These are phyloP conservation scores for Lachancea thermotolerans DNA, from an alignment of 805 yeast genomes.

Conservation along the genomic window DNA sequence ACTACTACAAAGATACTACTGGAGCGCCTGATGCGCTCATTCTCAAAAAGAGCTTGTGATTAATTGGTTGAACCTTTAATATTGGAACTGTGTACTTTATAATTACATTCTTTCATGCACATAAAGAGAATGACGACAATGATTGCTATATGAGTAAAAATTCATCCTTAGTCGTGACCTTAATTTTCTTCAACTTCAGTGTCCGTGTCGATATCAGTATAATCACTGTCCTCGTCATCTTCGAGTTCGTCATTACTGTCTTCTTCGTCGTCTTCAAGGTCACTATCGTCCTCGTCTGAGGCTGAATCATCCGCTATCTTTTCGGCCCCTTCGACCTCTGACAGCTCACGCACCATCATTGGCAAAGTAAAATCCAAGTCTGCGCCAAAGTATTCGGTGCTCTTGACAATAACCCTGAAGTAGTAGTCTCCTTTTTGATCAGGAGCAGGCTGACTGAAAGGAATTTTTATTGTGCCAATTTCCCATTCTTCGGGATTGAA, in stretches of 20 bases:
- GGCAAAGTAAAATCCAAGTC: constrained; percentile 68
- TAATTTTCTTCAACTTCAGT: constrained; percentile 25
- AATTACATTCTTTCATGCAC: constrained; percentile 5
- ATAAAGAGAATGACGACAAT: constrained; percentile 1
- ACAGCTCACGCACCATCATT: constrained; percentile 60
- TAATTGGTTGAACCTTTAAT: not conserved
- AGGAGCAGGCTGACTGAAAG: constrained; percentile 74
- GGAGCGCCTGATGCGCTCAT: constrained; percentile 20
- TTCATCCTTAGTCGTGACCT: no score
- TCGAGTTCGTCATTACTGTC: constrained; percentile 58
- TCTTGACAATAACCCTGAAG: constrained; percentile 64
- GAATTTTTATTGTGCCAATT: constrained; percentile 71
- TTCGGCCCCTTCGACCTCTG: constrained; percentile 29
- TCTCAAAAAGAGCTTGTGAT: constrained; percentile 12
- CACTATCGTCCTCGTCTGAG: constrained; percentile 43
- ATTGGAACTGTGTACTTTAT: constrained; percentile 5
- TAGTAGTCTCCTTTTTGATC: constrained; percentile 53
- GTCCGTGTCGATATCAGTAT: constrained; percentile 33
- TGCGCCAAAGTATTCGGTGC: constrained; percentile 72
- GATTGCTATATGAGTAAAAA: no score
- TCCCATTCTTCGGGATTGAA: constrained; percentile 35
- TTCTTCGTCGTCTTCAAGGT: constrained; percentile 48
- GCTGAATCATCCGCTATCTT: constrained; percentile 56
- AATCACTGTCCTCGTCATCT: constrained; percentile 28
- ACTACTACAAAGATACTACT: constrained; percentile 36